phyloP scores from a whole-genome alignment of 345 rosid genomes.

The Fremontodendron californicum region DNA sequence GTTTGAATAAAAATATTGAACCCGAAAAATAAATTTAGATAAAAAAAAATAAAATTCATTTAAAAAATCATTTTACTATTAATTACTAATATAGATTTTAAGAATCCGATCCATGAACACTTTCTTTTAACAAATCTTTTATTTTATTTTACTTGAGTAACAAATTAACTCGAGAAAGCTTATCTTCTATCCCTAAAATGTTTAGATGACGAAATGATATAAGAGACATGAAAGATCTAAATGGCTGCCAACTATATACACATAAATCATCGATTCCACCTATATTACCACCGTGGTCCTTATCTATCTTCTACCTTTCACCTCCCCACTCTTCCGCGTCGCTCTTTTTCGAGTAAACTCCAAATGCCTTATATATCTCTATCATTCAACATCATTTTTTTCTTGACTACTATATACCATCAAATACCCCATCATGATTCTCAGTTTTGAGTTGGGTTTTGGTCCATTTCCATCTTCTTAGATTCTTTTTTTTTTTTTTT shows the following conservation, averaged over 20 bases:
- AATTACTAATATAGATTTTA: too few relatives aligned
- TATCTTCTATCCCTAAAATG: too few relatives aligned
- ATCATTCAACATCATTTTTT: constrained; percentile 1
- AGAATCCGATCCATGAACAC: too few relatives aligned
- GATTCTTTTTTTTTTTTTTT: background rate
- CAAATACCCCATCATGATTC: constrained; percentile 20
- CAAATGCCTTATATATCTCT: background rate
- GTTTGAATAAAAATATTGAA: too few relatives aligned
- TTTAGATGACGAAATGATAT: background rate
- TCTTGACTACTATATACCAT: background rate
- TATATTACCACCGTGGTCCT: background rate
- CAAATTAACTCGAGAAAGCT: background rate
- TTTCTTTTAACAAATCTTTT: too few relatives aligned
- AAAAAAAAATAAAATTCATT: too few relatives aligned
- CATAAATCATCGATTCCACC: background rate
- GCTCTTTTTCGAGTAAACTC: background rate
- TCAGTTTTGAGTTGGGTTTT: constrained; percentile 19
- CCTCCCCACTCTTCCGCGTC: constrained; percentile 37
- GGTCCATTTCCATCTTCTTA: constrained; percentile 19
- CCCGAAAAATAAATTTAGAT: too few relatives aligned
- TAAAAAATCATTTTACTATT: too few relatives aligned
- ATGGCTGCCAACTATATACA: background rate
- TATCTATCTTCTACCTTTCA: background rate
- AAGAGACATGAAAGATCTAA: background rate
- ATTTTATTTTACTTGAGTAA: background rate